Base-by-base conservation (phyloP, 2,329 filamentous ascomycete genomes). In the Botrytis galanthina region DNA sequence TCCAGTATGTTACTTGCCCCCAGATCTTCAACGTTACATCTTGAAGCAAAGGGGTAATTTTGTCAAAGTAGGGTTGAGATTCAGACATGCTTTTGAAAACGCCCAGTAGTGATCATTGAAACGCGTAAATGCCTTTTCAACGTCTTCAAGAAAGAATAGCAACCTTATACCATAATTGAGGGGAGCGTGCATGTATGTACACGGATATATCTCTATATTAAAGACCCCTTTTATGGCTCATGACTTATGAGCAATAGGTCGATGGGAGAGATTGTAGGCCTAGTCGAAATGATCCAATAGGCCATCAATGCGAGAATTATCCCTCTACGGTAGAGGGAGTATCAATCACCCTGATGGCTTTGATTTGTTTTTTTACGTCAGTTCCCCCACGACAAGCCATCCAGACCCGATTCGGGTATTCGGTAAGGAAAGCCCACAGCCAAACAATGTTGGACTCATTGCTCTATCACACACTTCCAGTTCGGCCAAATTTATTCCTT, bases 401-500 rank as follows among this genome's bases (percentile, higher is more conserved):
- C 26, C 14, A 16, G 35, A 3, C 59, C 7, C 12, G 12, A 61
- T 61, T 61, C 59, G 2, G 26, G 14, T 29, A 18, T 29, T 8
- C 4, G 14, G n/a, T 18, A 9, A 10, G 16, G 16, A n/a, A 37
- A 62, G 12, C 14, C 22, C 5, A 39, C 12, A 37, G n/a, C 8
- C 12, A 18, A 62, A n/a, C 3, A n/a, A 39, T 6, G 37, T n/a
- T 35, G 1, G 26, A 62, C 22, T 22, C 26, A 62, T 18, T 12
- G 12, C 5, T 62, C 12, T 8, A 18, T 22, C 35, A n/a, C n/a
- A 9, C 3, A 18, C n/a, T 62, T 39, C 7, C 14, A n/a, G 12
- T 39, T 39, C 35, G 6, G 9, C 10, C 20, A 62, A 39, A 18
- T 39, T 12, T 8, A 14, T 29, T 29, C 6, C 57, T 85, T 87